Percentiles rank a stretch among this genome's conserved stretches.
Conservation (phyloP, 2,329 filamentous ascomycete genomes). For the Monilinia aucupariae region DNA sequence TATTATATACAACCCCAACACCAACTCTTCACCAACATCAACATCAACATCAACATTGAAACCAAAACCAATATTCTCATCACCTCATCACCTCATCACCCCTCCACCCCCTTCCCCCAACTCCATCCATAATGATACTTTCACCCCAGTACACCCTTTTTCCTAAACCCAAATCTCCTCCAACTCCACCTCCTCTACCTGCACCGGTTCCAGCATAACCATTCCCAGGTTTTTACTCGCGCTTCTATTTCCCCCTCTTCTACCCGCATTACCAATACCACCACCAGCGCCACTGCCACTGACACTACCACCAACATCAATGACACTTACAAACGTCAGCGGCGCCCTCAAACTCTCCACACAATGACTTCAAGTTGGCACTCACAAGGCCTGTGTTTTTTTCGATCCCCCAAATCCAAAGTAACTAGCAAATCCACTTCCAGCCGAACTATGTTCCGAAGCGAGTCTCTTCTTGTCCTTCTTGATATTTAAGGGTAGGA, state of each 20-base stretch:
- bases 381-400: slow-evolving; percentile 4
- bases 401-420: slow-evolving; percentile 7
- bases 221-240: not conserved
- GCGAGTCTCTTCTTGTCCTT: not conserved
- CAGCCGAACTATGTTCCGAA: not conserved
- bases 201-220: not conserved
- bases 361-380: not conserved
- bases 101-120: not conserved
- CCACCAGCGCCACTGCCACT: not conserved
- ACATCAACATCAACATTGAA: not conserved
- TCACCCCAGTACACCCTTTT: not conserved
- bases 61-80: too few relatives aligned
- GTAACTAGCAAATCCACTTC: slow-evolving; percentile 13
- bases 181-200: slow-evolving; percentile 6
- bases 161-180: not conserved
- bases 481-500: not conserved
- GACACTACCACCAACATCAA: not conserved
- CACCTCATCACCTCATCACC: too few relatives aligned
- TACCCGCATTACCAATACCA: not conserved
- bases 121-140: too few relatives aligned
- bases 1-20: not conserved
- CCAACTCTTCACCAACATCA: not conserved
- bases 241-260: not conserved
- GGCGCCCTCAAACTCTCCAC: not conserved
- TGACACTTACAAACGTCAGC: slow-evolving; percentile 7